A percentile compares a stretch with the other conserved stretches of the same genome.
Conservation (phyloP, 2,329 filamentous ascomycete species). For the Dissoconium aciculare region DNA sequence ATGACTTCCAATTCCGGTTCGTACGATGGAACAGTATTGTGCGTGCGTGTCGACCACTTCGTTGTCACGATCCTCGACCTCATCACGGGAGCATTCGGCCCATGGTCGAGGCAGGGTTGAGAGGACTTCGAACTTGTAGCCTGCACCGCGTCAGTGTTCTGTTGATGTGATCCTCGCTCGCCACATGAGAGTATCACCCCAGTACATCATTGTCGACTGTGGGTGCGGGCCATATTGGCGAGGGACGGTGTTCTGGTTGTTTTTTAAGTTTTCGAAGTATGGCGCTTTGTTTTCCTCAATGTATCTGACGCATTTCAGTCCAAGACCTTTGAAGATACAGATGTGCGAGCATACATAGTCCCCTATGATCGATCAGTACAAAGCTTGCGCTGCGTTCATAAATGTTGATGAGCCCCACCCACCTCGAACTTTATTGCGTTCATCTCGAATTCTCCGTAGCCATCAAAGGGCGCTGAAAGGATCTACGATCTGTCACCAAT, state of each 20-base stretch:
- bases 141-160: conserved; percentile 31
- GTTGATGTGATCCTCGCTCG: not conserved
- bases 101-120: conserved; percentile 62
- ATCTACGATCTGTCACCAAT: conserved; percentile 42
- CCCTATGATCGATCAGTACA: no score
- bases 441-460: conserved; percentile 85
- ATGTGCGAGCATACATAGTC: conserved; percentile 19
- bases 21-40: conserved; percentile 90
- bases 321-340: not conserved
- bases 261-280: conserved; percentile 52
- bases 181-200: conserved; percentile 45
- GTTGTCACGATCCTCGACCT: conserved; percentile 61
- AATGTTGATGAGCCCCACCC: no score
- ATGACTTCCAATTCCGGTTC: conserved; percentile 66
- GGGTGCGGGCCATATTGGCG: conserved; percentile 41
- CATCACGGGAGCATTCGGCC: conserved; percentile 54
- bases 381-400: no score
- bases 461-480: conserved; percentile 68
- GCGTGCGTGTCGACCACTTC: conserved; percentile 72
- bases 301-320: conserved; percentile 49
- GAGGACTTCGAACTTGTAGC: conserved; percentile 92
- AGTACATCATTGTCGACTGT: conserved; percentile 77
- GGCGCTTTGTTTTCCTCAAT: conserved; percentile 84
- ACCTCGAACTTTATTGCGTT: conserved; percentile 86
- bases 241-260: no score